phyloP scores from a whole-genome alignment of 352 stramenopile genomes.

The Blastocystis sp. region DNA sequence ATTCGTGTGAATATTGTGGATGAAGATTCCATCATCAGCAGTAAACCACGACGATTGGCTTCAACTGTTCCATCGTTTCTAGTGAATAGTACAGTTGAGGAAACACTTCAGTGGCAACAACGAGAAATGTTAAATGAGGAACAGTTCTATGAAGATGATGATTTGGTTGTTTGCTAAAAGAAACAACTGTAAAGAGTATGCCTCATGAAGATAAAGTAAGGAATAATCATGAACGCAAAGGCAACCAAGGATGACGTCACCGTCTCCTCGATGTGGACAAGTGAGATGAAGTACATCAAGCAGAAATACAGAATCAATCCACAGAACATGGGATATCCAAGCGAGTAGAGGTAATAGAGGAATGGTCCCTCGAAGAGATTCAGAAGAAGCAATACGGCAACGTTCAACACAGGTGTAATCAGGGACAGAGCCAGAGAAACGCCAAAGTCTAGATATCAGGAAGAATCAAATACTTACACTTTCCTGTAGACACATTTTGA shows the following conservation, averaged over 20 bases:
- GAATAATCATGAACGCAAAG: conserved; percentile 27
- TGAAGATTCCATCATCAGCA: background rate
- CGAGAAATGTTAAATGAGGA: conserved; percentile 1
- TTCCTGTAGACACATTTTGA: background rate
- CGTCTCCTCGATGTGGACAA: conserved; percentile 45
- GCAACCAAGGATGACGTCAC: background rate
- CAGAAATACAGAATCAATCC: conserved; percentile 40
- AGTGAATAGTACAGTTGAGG: conserved; percentile 9
- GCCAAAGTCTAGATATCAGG: background rate
- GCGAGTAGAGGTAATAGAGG: conserved; percentile 8
- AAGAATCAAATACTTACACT: background rate
- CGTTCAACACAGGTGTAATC: conserved; percentile 17
- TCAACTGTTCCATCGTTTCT: conserved; percentile 20
- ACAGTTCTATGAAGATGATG: conserved; percentile 11
- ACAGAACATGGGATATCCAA: conserved; percentile 55
- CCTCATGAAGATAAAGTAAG: conserved; percentile 38
- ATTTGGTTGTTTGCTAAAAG: background rate
- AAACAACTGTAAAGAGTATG: conserved; percentile 21
- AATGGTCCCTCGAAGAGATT: conserved; percentile 11
- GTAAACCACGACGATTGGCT: background rate
- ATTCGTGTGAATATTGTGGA: conserved; percentile 32
- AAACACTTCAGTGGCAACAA: conserved; percentile 29
- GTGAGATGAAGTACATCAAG: conserved; percentile 57
- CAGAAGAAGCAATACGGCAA: background rate
- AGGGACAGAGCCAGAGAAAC: conserved; percentile 1